Evolutionary conservation across 1,284 basidiomycete genomes (phyloP), one percentile per base, ranked within the genome.

Genomic region (Ceraceosorus guamensis): DNA sequence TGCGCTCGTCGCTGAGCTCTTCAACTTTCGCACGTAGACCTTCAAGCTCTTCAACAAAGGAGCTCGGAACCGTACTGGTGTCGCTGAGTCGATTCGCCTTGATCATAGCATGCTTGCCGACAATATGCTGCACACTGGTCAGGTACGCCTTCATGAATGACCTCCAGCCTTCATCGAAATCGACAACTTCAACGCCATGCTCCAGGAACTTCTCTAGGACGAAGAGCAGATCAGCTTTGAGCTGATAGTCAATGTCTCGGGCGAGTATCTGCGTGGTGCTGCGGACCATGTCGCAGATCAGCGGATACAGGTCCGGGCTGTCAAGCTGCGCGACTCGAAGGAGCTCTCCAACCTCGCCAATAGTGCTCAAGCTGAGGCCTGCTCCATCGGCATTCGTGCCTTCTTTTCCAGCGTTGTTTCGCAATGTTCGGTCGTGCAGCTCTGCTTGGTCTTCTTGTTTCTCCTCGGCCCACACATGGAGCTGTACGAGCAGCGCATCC

Each of bases 361-460:
- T 55, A n/a, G 31, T 13, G 7, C 6, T 6, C 5, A 34, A 5
- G 24, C 24, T 37, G 8, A 41, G 18, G 8, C 10, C 6, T 24
- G 49, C 37, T 10, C 14, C 32, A 16, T 48, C 47, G 6, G n/a
- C 45, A 24, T 16, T 24, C 18, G 6, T n/a, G 37, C 37, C 37
- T 8, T n/a, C 37, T n/a, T n/a, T 8, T n/a, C n/a, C n/a, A n/a
- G n/a, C n/a, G n/a, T n/a, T n/a, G 47, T 18, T 39, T 14, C 6
- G 46, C 59, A 14, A 60, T 5, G 57, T 57, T 6, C 67, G 55
- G 16, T 70, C 67, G 45, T 61, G 64, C 75, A 89, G 81, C 54
- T 91, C 87, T 70, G 87, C 85, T 73, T 89, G 86, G 74, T 93
- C 90, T 63, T 91, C 89, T 50, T 87, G 87, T 67, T 89, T 88